These are phyloP conservation scores for Ophiocordyceps sinensis DNA, from an alignment of 2,329 filamentous ascomycete genomes.

Conservation along the genomic window DNA sequence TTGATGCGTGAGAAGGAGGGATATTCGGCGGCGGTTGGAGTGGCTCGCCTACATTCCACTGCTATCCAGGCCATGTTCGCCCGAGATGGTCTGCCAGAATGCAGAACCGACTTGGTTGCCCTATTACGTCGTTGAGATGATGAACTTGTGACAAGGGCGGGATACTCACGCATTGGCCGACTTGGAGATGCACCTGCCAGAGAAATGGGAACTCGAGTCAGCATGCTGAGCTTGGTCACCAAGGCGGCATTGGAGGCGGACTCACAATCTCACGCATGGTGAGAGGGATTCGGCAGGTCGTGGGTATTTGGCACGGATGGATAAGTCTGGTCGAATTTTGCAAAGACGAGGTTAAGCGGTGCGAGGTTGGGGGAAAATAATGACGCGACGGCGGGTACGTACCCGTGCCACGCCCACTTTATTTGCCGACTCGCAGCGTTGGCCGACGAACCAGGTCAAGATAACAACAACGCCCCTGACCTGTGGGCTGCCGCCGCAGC, in stretches of 20 bases:
- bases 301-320: too few relatives aligned
- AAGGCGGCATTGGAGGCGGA: conserved; percentile 10
- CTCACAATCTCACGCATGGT: conserved; percentile 59
- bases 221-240: neutral
- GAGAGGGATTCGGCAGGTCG: conserved; percentile 6
- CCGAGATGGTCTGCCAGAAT: conserved; percentile 89
- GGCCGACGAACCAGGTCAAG: too few relatives aligned
- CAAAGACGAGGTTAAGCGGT: too few relatives aligned
- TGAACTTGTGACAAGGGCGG: conserved; percentile 19
- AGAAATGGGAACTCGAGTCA: conserved; percentile 17
- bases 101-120: conserved; percentile 99
- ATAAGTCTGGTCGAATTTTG: too few relatives aligned
- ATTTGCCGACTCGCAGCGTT: too few relatives aligned
- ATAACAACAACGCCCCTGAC: too few relatives aligned
- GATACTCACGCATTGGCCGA: conserved; percentile 85
- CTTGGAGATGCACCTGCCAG: conserved; percentile 96
- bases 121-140: conserved; percentile 30
- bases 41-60: conserved; percentile 50
- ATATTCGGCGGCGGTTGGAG: neutral
- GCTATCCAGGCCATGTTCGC: conserved; percentile 93
- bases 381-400: too few relatives aligned
- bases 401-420: too few relatives aligned
- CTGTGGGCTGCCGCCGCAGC: too few relatives aligned
- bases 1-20: neutral
- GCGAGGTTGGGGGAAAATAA: too few relatives aligned